These are phyloP conservation scores for Hypsizygus ulmarius DNA, from an alignment of 1,284 basidiomycete genomes.

Conservation along the genomic window DNA sequence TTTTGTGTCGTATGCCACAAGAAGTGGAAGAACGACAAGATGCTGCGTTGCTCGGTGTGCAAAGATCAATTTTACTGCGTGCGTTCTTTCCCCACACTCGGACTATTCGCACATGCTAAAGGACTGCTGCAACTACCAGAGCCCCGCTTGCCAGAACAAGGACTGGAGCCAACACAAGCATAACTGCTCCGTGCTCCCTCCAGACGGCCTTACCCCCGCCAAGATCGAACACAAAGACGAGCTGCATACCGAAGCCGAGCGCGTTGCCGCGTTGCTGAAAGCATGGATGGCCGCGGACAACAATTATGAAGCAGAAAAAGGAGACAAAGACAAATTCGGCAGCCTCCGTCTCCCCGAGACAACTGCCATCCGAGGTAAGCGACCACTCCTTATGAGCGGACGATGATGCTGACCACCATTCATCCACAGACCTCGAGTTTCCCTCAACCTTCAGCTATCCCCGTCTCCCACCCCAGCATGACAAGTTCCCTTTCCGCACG, in stretches of 20 bases:
- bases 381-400: neutral
- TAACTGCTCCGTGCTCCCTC: constrained; percentile 6
- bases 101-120: too few relatives aligned
- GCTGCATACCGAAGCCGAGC: constrained; percentile 1
- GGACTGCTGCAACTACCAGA: neutral
- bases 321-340: constrained; percentile 2
- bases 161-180: constrained; percentile 5
- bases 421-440: too few relatives aligned
- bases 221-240: constrained; percentile 1
- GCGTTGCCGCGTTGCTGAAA: constrained; percentile 1
- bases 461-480: neutral
- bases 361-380: constrained; percentile 3
- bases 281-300: constrained; percentile 2
- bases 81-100: too few relatives aligned
- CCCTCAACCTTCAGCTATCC: neutral
- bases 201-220: constrained; percentile 1
- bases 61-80: too few relatives aligned
- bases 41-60: too few relatives aligned
- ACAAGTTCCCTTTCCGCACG: constrained; percentile 4
- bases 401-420: too few relatives aligned
- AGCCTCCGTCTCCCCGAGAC: neutral
- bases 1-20: neutral
- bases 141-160: constrained; percentile 3
- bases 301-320: neutral
- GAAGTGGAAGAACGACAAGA: too few relatives aligned